Evolutionary conservation across 2,329 filamentous ascomycete species (phyloP), one percentile per base, ranked within the genome.

Genomic region (Fusarium sp.): DNA sequence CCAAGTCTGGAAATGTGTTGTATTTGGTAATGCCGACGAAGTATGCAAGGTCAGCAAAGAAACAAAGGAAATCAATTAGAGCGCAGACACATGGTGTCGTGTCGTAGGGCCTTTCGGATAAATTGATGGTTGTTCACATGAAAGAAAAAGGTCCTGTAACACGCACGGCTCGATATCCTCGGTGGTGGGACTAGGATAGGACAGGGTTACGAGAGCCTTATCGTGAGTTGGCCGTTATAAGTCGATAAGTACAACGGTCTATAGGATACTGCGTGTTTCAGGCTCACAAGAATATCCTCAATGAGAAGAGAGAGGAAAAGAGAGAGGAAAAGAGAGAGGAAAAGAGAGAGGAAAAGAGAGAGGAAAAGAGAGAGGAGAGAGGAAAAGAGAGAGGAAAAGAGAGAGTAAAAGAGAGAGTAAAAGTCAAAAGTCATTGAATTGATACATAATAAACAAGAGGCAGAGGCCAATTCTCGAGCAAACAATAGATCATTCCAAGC

Each of bases 101-200:
- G 65, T 53, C 36, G 51, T 61, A 57, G 41, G 47, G 56, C 54
- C 47, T 45, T 59, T 45, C 54, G 62, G 61, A 38, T 68, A 65
- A 64, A 65, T 55, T 65, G 53, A 36, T 57, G 36, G 62, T 45
- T 58, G 51, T 77, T 78, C 75, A 78, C 75, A 78, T 78, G 75
- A 74, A 74, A 71, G 64, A 57, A 47, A 47, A 35, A 28, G 35
- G 54, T n/a, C 26, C n/a, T 44, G 38, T 36, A 60, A 50, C 65
- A 64, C 54, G 53, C 68, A 68, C 65, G 68, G 70, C 50, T 61
- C 63, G 16, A 61, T 36, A 61, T 41, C 72, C 72, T 74, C 72
- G 72, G 72, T 61, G 62, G 41, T 59, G 39, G 61, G 66, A 59
- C 68, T 61, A 41, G 41, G 55, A 58, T 59, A 48, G 48, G 67